These are phyloP conservation scores for Aspergillus cavernicola DNA, from an alignment of 495 filamentous ascomycete species.

Conservation along the genomic window DNA sequence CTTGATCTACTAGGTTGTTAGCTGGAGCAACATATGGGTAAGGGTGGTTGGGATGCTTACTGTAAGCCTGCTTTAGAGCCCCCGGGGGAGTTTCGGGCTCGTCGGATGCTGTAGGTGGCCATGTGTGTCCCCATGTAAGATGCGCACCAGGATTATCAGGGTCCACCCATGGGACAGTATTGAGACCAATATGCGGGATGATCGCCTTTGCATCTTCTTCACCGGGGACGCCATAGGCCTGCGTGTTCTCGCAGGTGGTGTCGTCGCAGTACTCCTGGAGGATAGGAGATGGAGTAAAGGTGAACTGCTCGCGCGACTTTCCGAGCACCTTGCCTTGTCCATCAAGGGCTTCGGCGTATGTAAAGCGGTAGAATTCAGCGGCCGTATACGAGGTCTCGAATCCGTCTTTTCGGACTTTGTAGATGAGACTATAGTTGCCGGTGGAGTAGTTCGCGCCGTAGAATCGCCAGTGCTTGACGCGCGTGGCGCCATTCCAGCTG, in stretches of 20 bases:
- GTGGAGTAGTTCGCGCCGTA: conserved; percentile 34
- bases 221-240: conserved; percentile 32
- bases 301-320: conserved; percentile 33
- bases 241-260: conserved; percentile 30
- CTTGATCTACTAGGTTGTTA: conserved; percentile 6
- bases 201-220: conserved; percentile 28
- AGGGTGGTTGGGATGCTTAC: conserved; percentile 4
- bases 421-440: conserved; percentile 30
- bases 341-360: conserved; percentile 36
- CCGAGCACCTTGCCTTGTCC: conserved; percentile 31
- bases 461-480: conserved; percentile 39
- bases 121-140: conserved; percentile 14
- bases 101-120: not conserved
- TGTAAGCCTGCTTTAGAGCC: not conserved
- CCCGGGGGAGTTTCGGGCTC: not conserved
- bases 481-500: conserved; percentile 50
- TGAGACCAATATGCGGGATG: conserved; percentile 35
- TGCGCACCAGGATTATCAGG: conserved; percentile 25
- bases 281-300: conserved; percentile 39
- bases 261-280: conserved; percentile 35
- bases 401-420: conserved; percentile 31
- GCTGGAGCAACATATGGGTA: not conserved
- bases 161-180: conserved; percentile 42
- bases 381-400: conserved; percentile 40
- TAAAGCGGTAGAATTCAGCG: conserved; percentile 32